These are phyloP conservation scores for Lipomyces starkeyi DNA, from an alignment of 805 yeast species.

Conservation along the genomic window DNA sequence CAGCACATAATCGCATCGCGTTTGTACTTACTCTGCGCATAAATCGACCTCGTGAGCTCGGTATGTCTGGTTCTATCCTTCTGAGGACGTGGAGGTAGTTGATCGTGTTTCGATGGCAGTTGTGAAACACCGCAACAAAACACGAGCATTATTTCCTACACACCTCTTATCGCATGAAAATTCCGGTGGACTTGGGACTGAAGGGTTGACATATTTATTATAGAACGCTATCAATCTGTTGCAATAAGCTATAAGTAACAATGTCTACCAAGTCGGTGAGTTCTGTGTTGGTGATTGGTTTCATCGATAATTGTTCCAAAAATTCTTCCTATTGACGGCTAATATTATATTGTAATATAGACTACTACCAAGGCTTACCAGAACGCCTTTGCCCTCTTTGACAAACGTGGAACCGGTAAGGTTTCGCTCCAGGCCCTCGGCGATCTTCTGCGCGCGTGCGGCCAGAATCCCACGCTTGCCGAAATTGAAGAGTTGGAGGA, in stretches of 20 bases:
- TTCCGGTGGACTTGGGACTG: neutral
- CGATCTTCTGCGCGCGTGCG: conserved; percentile 93
- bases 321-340: neutral
- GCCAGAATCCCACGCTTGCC: conserved; percentile 95
- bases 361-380: conserved; percentile 35
- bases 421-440: conserved; percentile 86
- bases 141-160: neutral
- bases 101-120: too few relatives aligned
- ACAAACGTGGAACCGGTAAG: conserved; percentile 92
- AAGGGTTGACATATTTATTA: neutral
- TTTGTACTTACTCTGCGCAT: neutral
- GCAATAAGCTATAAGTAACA: neutral
- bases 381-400: conserved; percentile 92
- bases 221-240: neutral
- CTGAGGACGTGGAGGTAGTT: neutral
- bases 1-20: neutral
- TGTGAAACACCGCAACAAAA: too few relatives aligned
- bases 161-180: neutral
- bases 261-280: conserved; percentile 35
- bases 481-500: conserved; percentile 71
- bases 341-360: conserved; percentile 6
- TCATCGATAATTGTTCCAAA: neutral
- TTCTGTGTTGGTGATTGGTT: neutral
- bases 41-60: neutral
- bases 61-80: neutral